Percentiles rank a stretch among this genome's conserved stretches.
Conservation (phyloP, 768 basidiomycete species). For the Pisolithus sp. region DNA sequence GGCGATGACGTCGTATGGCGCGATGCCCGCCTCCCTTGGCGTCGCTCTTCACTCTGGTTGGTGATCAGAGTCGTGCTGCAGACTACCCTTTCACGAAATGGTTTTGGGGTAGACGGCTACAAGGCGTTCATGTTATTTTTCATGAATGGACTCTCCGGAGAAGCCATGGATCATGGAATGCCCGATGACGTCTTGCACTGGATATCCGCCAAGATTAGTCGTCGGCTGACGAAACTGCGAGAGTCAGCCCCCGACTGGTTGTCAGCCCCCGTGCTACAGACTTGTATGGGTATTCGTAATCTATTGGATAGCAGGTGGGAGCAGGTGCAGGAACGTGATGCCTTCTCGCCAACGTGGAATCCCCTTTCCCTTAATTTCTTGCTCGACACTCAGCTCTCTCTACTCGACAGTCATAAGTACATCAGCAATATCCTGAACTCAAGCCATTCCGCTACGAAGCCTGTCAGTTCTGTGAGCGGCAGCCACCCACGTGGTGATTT, state of each 20-base stretch:
- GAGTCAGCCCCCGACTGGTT: conserved; percentile 1
- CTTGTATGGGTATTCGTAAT: conserved; percentile 6
- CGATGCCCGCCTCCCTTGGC: conserved; percentile 19
- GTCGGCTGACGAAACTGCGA: conserved; percentile 6
- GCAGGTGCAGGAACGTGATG: conserved; percentile 19
- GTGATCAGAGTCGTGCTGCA: too few relatives aligned
- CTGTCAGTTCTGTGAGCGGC: not conserved
- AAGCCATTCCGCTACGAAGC: conserved; percentile 6
- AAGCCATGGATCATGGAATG: conserved; percentile 11
- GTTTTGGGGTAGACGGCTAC: too few relatives aligned
- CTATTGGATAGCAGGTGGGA: conserved; percentile 31
- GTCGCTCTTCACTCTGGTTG: conserved; percentile 26
- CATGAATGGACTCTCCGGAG: conserved; percentile 13
- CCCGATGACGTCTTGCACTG: conserved; percentile 16
- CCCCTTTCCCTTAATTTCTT: conserved; percentile 20
- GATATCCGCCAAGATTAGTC: conserved; percentile 18
- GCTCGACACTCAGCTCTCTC: conserved; percentile 29
- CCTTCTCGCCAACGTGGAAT: conserved; percentile 17
- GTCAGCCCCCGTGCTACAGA: conserved; percentile 5
- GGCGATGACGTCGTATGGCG: not conserved
- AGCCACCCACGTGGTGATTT: conserved; percentile 10
- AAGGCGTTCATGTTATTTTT: too few relatives aligned
- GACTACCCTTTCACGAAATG: too few relatives aligned
- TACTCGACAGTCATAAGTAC: conserved; percentile 23
- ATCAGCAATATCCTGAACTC: conserved; percentile 15